Evolutionary conservation across 2,329 filamentous ascomycete species (phyloP), one percentile per base, ranked within the genome.

Genomic region (Grosmannia serpens): DNA sequence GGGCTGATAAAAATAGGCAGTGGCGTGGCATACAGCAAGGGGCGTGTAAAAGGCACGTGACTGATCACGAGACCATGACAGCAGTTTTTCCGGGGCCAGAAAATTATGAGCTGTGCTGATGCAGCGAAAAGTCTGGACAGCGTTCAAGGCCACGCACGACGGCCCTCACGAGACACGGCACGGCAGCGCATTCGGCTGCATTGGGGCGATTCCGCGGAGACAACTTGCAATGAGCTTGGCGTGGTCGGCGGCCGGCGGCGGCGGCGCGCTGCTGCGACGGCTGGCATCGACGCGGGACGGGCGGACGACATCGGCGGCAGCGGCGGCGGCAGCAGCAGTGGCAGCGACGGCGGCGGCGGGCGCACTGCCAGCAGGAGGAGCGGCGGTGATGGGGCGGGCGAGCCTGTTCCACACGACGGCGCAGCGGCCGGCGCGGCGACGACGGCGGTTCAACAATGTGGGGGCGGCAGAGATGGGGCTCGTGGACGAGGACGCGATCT

Each of bases 391-490:
- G 27, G 15, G 72, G 71, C 65, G 58, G 38, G 47, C 55, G 6
- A 58, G 50, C 53, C 41, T 35, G n/a, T 80, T 84, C 68, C 80
- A 83, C 71, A 79, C 70, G 68, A 80, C 79, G 53, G 69, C 75
- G 53, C 68, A 71, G 53, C 71, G 78, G 41, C 67, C 73, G 62
- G 75, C 72, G 61, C 74, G 77, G 63, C 74, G 75, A 64, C 74
- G 69, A 61, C 67, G 75, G 57, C 74, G 78, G 49, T 82, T 82
- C 68, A 76, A 73, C 65, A 83, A 74, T 67, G 70, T 83, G 64
- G 75, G 71, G 60, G 79, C 78, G 26, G 71, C 74, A 57, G 70
- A 81, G 64, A 71, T 83, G 70, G 80, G 80, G 1, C 69, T 83
- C 47, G 65, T 74, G 51, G 71, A 72, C 57, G 73, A 75, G 38